Evolutionary conservation across 768 basidiomycete genomes (phyloP), one percentile per base, ranked within the genome.

Genomic region (Butyriboletus loyo): DNA sequence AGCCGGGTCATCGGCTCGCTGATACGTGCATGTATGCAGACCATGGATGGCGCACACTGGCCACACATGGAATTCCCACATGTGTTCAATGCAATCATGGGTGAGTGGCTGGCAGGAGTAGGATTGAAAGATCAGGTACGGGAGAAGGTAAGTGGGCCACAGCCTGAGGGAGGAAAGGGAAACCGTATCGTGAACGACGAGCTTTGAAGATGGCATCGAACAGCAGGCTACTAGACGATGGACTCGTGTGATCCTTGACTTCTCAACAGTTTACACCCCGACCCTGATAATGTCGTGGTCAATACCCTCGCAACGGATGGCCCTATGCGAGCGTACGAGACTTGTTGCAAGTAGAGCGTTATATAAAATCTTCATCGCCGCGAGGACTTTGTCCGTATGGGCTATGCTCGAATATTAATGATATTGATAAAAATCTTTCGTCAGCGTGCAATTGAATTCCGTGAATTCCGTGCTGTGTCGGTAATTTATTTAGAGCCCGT

Each of bases 11-110:
- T 25, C 15, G 19, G 73, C 75, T 55, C 74, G n/a, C 53, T 81
- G 76, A 55, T 46, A 62, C 53, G n/a, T 34, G 27, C 27, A 35
- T 48, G 5, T n/a, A 31, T 37, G 7, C 49, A 84, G 83, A 68
- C 73, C 3, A 68, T 86, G 50, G 62, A 69, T 7, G 80, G 80
- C 0, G 77, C 82, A 5, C 87, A 89, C 63, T 88, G 87, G 86
- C 72, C 78, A 8, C 87, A 87, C 34, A 69, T 88, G 19, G 87
- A 89, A 63, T 65, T 75, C 53, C 80, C 85, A 0, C 49, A 66
- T 2, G 67, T 69, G 38, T 78, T 84, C 63, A 89, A 88, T 56
- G 42, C 51, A 0, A 66, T 78, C 41, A 68, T 85, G 48, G 72
- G 73, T 17, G 63, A 73, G 32, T 88, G 86, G 85, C 70, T 89